phyloP scores from a whole-genome alignment of 768 basidiomycete species.

The Amylocystis lapponica region DNA sequence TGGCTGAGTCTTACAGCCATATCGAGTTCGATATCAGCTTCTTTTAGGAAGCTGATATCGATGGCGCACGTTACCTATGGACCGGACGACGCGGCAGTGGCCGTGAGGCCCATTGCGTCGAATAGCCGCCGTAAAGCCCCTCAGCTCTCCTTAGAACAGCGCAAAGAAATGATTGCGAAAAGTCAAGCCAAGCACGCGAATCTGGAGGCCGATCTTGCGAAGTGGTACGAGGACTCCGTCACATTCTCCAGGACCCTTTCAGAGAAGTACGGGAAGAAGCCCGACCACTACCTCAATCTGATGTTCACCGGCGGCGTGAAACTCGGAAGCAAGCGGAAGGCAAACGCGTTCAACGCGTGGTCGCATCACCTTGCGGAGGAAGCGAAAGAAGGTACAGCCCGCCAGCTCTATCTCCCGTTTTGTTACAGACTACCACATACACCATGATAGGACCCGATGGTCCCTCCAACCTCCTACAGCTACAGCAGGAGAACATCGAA shows the following conservation, averaged over 20 bases:
- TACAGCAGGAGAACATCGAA: background rate
- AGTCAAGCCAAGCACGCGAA: background rate
- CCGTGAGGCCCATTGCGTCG: background rate
- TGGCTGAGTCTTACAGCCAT: no score
- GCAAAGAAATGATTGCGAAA: background rate
- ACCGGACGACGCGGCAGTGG: no score
- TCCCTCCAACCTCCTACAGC: background rate
- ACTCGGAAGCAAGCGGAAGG: background rate
- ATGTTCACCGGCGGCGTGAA: slow-evolving; percentile 4
- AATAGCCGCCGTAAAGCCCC: background rate
- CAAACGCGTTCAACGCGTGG: slow-evolving; percentile 5
- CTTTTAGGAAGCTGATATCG: no score
- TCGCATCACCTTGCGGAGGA: background rate
- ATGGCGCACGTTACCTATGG: no score
- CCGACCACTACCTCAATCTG: background rate
- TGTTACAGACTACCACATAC: no score
- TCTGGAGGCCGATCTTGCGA: slow-evolving; percentile 1
- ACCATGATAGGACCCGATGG: background rate
- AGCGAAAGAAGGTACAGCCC: background rate
- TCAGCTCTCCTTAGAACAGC: background rate
- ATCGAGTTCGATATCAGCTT: no score
- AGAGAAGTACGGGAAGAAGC: background rate
- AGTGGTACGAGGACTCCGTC: slow-evolving; percentile 2
- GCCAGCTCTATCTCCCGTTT: background rate
- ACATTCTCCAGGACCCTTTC: background rate